Evolutionary conservation across 345 rosid species (phyloP), one percentile per base, ranked within the genome.

Genomic region (Salix brachista): DNA sequence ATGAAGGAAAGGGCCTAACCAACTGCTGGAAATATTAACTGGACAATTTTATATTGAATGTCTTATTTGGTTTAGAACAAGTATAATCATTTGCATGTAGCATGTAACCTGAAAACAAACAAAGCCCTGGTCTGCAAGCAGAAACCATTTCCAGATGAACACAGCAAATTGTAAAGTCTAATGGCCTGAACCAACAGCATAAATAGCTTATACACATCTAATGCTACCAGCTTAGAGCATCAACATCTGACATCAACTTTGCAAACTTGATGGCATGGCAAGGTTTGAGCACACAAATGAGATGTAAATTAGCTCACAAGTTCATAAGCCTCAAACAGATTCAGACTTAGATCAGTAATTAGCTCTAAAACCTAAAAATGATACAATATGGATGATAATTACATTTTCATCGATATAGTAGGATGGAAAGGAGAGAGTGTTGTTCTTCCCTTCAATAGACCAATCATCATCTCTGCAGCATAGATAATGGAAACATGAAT

Each of bases 331-430:
- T 77, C 56, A 62, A 10, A 70, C 34, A 75, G n/a, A 23, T 50
- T 37, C 58, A 69, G 37, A 46, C 50, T 46, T 46, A 46, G 17
- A 46, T 14, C 50, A 46, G 50, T 52, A 74, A 65, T 67, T 32
- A 44, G 52, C 39, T 18, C 17, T 37, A 67, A 71, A 76, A 76
- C 84, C 73, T 62, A 60, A 75, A 72, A 76, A 70, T 75, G 52
- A 77, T 70, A 46, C 52, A 34, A 80, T 44, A 37, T 82, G 72
- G 72, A 74, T 73, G 75, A 70, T 41, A 52, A 73, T 87, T 93
- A 96, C 99, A 93, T 96, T 86, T 90, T 93, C 99, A 75, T 96
- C 94, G 82, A 96, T 96, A 70, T 96, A 93, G 85, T 91, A 93
- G 67, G 98, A 93, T 18, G 94, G 99, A 81, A 92, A 91, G 61